Base-by-base conservation (phyloP, 2,329 filamentous ascomycete genomes). In the Colletotrichum sp. region DNA sequence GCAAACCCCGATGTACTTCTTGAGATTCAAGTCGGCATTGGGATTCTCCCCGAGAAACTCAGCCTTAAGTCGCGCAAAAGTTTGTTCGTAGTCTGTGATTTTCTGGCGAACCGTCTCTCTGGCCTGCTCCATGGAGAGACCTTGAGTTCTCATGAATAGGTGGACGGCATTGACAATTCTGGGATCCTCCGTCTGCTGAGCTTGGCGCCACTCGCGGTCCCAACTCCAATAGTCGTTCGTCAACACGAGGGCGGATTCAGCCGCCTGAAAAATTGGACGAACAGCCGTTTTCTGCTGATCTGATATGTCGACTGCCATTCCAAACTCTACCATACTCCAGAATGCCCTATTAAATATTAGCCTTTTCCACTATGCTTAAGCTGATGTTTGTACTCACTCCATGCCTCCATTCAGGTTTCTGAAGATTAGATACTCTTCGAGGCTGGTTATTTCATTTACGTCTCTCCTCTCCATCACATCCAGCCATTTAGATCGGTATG, bases 221-320 rank as follows among this genome's bases (percentile, higher is more conserved):
- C 67, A 74, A 30, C 67, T 71, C 59, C 59, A 74, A 1, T 74
- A 74, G 36, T 74, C 72, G 43, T 74, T 74, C 5, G 72, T 66
- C 16, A 74, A 6, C 4, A 71, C 68, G 2, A 74, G 72, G 18
- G 68, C 72, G 2, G 68, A 28, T 14, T 71, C 61, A 13, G 71
- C 71, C 3, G 71, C 71, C 4, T 43, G 55, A 4, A 73, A 69
- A 16, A 73, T 18, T 24, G 56, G 71, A 7, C 32, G 71, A 12
- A 69, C 16, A 7, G 12, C 13, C 7, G 4, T 9, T 13, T 63
- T 36, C 18, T 73, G 52, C 5, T 13, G 18, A 2, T 73, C 71
- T 7, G 65, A 69, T 1, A 73, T 36, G 56, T 55, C 58, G 18
- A 70, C 21, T 14, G 65, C 65, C 58, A 73, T 58, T 1, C 71